Base-by-base conservation (phyloP, 169 alveolate genomes). In the Babesia microti region DNA sequence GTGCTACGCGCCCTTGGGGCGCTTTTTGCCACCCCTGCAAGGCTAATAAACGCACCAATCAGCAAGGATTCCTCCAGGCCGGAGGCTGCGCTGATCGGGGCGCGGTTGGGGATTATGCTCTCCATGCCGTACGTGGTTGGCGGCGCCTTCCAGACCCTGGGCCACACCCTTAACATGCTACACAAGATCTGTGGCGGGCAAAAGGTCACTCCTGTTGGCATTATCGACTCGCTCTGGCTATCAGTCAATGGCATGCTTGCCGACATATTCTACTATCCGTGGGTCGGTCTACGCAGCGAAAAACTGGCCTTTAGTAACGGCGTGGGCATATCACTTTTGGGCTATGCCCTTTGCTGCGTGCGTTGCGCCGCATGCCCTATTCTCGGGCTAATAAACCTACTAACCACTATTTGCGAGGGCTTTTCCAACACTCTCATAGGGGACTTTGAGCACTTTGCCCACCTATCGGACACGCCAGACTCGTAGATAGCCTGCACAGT, bases 151-250 rank as follows among this genome's bases (percentile, higher is more conserved):
- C 95, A 86, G 63, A 67, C 85, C 23, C 61, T 83, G 19, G 81
- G 88, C 1, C 91, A 83, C 48, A 44, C 85, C 52, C 49, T 85
- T 39, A 83, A 85, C 51, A 75, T 83, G 21, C 78, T 83, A 39
- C 91, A 85, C 57, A 87, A 87, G 52, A 44, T 86, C 24, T 41
- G 85, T 57, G 92, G 94, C 4, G 91, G 94, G 27, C 68, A 83
- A 18, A 49, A 88, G 49, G 85, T 92, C 1, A 50, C 87, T 44
- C 94, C 95, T 12, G 70, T 79, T 7, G 85, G 91, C 37, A 75
- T 87, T 19, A 69, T 87, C 28, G 95, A 87, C 59, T 91, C 90
- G 0, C 44, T 87, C 28, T 79, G 90, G 87, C 65, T 84, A 40
- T 92, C 91, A 19, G 54, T 85, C 22, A 83, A 81, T 58, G 92